Evolutionary conservation across 208 protist genomes (phyloP), one percentile per base, ranked within the genome.

Genomic region (Leishmania arabica): DNA sequence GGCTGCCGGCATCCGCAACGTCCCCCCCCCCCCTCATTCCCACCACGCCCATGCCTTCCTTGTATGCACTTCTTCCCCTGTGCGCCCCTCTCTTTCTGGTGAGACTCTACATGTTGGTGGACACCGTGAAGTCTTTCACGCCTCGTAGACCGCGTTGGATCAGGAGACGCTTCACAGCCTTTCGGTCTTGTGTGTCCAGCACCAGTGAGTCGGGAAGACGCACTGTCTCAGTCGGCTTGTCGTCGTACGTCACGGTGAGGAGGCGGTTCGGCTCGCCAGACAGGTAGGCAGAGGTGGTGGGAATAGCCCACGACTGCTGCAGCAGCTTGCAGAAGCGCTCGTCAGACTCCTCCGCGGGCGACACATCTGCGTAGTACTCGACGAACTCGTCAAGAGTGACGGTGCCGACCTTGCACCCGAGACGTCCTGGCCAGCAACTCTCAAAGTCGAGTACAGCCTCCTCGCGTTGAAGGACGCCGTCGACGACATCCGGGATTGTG

Each of bases 291-390:
- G 95, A 89, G 15, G 89, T 93, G 42, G 77, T 84, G 3, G 92
- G 92, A 72, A 98, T 95, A 21, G 58, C 74, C 96, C 96, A 98
- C 56, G 86, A 86, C 79, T 85, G 84, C 54, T 90, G 78, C 72
- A 98, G 47, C 42, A 91, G 84, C 21, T 47, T 64, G n/a, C 93
- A 75, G 86, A 98, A 98, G 77, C 95, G 89, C n/a, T 90, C 92
- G 69, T 98, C 96, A 34, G 91, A 85, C 45, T 94, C 84, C 42
- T 91, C 87, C 24, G 89, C 84, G 24, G 92, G 93, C 34, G 93
- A 97, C 75, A 98, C 79, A 85, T 98, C 96, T 45, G 88, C 93
- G 89, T 98, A 98, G 91, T 98, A 98, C 69, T 96, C 93, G 34
- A 95, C 80, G 84, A 97, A 98, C 74, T 96, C 91, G 24, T 94